phyloP scores from a whole-genome alignment of 345 rosid genomes.

The Populus simonii region DNA sequence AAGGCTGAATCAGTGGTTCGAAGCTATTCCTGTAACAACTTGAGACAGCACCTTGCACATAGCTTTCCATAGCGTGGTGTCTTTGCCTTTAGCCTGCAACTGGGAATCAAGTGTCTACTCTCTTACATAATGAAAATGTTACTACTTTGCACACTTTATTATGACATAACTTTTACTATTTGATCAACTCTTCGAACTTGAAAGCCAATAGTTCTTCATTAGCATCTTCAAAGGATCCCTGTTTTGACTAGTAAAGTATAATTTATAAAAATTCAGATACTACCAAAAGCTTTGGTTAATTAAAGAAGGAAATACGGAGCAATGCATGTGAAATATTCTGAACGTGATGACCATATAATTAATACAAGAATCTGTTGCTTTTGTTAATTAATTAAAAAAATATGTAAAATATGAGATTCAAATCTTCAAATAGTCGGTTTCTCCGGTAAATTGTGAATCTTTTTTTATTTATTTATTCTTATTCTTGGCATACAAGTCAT shows the following conservation, averaged over 20 bases:
- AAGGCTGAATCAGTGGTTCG: too few relatives aligned
- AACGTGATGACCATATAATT: slow-evolving; percentile 14
- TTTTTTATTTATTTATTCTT: neutral
- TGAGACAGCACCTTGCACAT: too few relatives aligned
- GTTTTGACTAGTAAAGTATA: slow-evolving; percentile 16
- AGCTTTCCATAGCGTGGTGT: too few relatives aligned
- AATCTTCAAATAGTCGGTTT: neutral
- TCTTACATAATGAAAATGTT: slow-evolving; percentile 18
- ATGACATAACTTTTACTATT: slow-evolving; percentile 2
- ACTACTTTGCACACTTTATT: neutral
- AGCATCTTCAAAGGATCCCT: slow-evolving; percentile 14
- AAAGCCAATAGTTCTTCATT: slow-evolving; percentile 1
- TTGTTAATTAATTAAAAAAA: neutral
- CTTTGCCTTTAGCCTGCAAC: too few relatives aligned
- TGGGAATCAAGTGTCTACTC: neutral
- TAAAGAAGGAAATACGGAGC: neutral
- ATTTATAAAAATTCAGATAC: slow-evolving; percentile 7
- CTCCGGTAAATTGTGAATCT: slow-evolving; percentile 7
- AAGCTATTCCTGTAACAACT: too few relatives aligned
- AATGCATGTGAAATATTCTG: slow-evolving; percentile 32
- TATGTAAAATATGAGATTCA: slow-evolving; percentile 7
- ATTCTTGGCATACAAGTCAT: slow-evolving; percentile 11
- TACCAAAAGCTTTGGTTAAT: neutral
- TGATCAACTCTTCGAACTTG: neutral
- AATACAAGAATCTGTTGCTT: slow-evolving; percentile 25